Evolutionary conservation across 768 basidiomycete species (phyloP).

Genomic region (Naematelia encephala): DNA sequence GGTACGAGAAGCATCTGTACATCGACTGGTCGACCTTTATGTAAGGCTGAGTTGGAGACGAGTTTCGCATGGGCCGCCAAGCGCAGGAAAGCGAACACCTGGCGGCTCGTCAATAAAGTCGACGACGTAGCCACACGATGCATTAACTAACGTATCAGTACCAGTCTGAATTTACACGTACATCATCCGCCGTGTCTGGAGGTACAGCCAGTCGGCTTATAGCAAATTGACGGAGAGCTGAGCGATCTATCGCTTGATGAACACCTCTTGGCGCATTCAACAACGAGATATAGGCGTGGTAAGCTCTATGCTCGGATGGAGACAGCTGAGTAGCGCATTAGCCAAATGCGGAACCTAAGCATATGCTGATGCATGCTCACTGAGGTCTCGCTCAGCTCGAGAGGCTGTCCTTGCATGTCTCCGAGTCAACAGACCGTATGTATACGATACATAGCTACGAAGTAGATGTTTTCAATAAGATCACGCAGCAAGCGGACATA

Average conservation of each 20-base stretch:
- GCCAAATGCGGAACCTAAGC: not conserved
- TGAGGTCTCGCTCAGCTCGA: not conserved
- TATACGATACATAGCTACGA: too few relatives aligned
- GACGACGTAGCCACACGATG: not conserved
- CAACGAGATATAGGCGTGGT: not conserved
- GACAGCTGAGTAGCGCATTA: not conserved
- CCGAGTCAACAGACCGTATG: not conserved
- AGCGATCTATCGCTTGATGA: not conserved
- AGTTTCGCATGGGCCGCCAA: not conserved
- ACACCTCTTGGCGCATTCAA: not conserved
- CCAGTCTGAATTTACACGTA: not conserved
- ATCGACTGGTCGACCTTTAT: not conserved
- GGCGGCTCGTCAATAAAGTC: not conserved
- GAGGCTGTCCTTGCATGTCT: not conserved
- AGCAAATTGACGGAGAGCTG: not conserved
- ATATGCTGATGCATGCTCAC: not conserved
- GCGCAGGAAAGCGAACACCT: not conserved
- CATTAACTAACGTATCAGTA: not conserved
- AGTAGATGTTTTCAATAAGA: too few relatives aligned
- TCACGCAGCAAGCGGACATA: too few relatives aligned
- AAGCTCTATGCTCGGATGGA: not conserved
- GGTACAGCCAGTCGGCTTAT: not conserved
- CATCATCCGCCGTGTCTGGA: not conserved
- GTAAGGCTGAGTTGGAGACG: not conserved
- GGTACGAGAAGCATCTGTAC: not conserved